Conservation (phyloP, 306 rosid species). For the Geum urbanum region DNA sequence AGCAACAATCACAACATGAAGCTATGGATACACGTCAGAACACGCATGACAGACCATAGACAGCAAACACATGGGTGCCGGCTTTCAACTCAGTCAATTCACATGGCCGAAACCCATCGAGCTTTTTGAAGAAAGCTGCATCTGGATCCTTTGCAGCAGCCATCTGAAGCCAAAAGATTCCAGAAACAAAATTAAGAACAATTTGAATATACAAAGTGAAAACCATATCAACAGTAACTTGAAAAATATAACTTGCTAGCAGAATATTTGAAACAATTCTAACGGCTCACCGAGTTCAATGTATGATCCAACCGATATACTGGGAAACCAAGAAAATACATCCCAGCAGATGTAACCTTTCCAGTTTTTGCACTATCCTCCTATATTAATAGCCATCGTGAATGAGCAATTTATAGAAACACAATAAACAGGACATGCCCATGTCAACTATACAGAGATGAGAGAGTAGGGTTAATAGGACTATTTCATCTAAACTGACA, state of each 20-base stretch:
- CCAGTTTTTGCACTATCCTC: slow-evolving; percentile 90
- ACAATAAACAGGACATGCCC: slow-evolving; percentile 21
- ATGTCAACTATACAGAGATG: not conserved
- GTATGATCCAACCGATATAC: slow-evolving; percentile 90
- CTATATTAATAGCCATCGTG: slow-evolving; percentile 37
- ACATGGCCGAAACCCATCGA: slow-evolving; percentile 94
- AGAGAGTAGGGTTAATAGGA: not conserved
- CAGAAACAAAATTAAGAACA: slow-evolving; percentile 25
- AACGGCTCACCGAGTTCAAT: slow-evolving; percentile 64
- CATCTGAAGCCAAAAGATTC: slow-evolving; percentile 41
- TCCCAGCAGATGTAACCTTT: slow-evolving; percentile 88
- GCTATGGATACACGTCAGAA: slow-evolving; percentile 1
- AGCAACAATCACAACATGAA: slow-evolving; percentile 24
- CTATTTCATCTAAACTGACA: not conserved
- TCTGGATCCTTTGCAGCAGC: slow-evolving; percentile 97
- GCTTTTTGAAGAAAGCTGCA: slow-evolving; percentile 78
- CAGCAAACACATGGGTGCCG: slow-evolving; percentile 87
- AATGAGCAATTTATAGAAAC: slow-evolving; percentile 16
- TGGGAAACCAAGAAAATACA: slow-evolving; percentile 98
- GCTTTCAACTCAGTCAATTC: slow-evolving; percentile 89
- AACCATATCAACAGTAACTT: not conserved
- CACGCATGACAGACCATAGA: slow-evolving; percentile 60
- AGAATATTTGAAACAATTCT: slow-evolving; percentile 10
- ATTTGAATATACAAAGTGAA: slow-evolving; percentile 6
- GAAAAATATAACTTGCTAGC: slow-evolving; percentile 2